A percentile compares a stretch with the other conserved stretches of the same genome.
These are phyloP conservation scores for Draba incana DNA, from an alignment of 345 rosid genomes.

Conservation along the genomic window DNA sequence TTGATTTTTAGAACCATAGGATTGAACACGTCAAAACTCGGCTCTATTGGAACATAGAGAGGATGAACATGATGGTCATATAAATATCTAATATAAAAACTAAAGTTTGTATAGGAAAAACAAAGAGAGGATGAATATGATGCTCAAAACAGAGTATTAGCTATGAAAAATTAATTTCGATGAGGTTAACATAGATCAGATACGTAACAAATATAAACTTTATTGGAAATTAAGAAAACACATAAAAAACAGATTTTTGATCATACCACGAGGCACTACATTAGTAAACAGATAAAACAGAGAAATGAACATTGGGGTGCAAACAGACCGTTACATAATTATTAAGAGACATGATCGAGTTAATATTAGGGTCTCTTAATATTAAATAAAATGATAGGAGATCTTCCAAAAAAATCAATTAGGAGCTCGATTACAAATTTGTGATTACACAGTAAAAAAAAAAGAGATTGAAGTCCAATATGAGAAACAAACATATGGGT, in stretches of 20 bases:
- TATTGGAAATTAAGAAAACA: too few relatives aligned
- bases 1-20: conserved; percentile 4
- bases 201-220: too few relatives aligned
- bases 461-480: background rate
- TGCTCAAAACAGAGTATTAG: too few relatives aligned
- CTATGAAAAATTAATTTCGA: too few relatives aligned
- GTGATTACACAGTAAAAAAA: background rate
- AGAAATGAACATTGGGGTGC: background rate
- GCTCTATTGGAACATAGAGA: background rate
- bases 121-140: too few relatives aligned
- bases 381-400: background rate
- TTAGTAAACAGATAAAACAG: background rate
- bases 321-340: background rate
- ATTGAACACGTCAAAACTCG: background rate
- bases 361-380: background rate
- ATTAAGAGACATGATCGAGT: background rate
- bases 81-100: too few relatives aligned
- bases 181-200: too few relatives aligned
- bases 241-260: too few relatives aligned
- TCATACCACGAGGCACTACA: background rate
- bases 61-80: background rate
- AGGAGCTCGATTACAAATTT: background rate
- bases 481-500: background rate
- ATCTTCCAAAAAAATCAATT: background rate
- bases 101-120: too few relatives aligned